Evolutionary conservation across 2,329 filamentous ascomycete genomes (phyloP).

Genomic region (Clarireedia hainanense): DNA sequence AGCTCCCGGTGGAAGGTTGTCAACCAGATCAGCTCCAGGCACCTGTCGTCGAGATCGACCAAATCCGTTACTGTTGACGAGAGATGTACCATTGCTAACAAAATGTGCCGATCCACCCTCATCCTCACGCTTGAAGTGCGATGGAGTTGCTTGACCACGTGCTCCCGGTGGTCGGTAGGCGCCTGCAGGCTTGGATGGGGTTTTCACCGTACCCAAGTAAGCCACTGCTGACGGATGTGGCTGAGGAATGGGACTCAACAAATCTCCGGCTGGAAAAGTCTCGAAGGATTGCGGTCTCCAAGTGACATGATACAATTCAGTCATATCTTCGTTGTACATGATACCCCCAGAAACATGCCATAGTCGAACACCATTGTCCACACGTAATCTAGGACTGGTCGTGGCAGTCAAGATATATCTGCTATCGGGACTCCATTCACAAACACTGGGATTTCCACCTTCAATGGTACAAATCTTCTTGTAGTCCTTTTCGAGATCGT

Average conservation of each 20-base stretch:
- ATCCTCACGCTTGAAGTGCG: conserved; percentile 96
- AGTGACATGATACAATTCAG: conserved; percentile 81
- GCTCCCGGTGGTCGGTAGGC: conserved; percentile 94
- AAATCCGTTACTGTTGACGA: conserved; percentile 66
- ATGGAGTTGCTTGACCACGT: conserved; percentile 76
- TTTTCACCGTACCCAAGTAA: conserved; percentile 82
- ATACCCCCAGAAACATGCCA: conserved; percentile 86
- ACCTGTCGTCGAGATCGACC: conserved; percentile 66
- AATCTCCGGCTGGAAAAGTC: conserved; percentile 56
- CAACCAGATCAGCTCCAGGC: conserved; percentile 73
- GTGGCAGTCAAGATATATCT: conserved; percentile 96
- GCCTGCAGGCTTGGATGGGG: conserved; percentile 92
- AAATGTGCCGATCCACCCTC: conserved; percentile 87
- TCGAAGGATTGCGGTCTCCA: conserved; percentile 72
- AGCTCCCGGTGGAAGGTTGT: conserved; percentile 59
- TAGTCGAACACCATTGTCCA: conserved; percentile 92
- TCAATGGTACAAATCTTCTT: conserved; percentile 89
- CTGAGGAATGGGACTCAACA: conserved; percentile 63
- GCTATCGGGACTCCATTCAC: conserved; percentile 95
- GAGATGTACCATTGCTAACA: conserved; percentile 67
- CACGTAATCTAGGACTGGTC: conserved; percentile 86
- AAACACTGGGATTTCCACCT: conserved; percentile 90
- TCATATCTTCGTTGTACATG: conserved; percentile 94
- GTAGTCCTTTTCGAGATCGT: conserved; percentile 92
- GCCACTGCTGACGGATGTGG: conserved; percentile 77